Conservation (phyloP, 805 yeast species). For the Trichomonascus vanleenenianus region DNA sequence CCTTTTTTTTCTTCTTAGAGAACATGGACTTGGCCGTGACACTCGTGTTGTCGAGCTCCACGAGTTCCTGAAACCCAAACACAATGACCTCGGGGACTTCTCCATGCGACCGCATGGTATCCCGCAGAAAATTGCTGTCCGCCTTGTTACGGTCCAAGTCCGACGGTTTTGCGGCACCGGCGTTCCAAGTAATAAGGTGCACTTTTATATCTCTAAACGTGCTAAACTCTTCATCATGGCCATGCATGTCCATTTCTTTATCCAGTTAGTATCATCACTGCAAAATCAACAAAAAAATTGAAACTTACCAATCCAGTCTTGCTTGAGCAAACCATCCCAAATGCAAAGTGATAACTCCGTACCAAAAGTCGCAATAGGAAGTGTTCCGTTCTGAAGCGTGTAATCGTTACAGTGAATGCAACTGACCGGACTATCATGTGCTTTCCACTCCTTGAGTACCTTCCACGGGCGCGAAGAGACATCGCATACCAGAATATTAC, state of each 20-base stretch:
- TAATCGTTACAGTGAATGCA: conserved; percentile 13
- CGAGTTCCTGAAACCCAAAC: conserved; percentile 83
- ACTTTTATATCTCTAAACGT: conserved; percentile 21
- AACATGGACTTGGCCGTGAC: conserved; percentile 51
- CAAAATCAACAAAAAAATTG: neutral
- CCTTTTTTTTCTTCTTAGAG: conserved; percentile 47
- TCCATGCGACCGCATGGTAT: conserved; percentile 19
- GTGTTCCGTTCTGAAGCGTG: conserved; percentile 12
- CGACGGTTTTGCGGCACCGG: conserved; percentile 32
- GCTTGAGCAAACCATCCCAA: conserved; percentile 31
- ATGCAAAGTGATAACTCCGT: conserved; percentile 19
- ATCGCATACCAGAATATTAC: conserved; percentile 29
- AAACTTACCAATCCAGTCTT: conserved; percentile 26
- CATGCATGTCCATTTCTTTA: conserved; percentile 21
- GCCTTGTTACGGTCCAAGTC: conserved; percentile 19
- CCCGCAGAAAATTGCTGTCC: conserved; percentile 16
- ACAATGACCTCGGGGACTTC: conserved; percentile 59
- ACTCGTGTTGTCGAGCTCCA: conserved; percentile 80
- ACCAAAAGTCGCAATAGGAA: conserved; percentile 23
- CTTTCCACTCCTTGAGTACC: conserved; percentile 31
- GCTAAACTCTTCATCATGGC: conserved; percentile 24
- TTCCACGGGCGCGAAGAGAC: conserved; percentile 26
- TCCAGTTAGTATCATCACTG: neutral
- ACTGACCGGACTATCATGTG: conserved; percentile 26
- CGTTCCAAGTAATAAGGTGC: conserved; percentile 34